Base-by-base conservation (phyloP, 2,329 filamentous ascomycete genomes). In the Trichoderma citrinoviride region DNA sequence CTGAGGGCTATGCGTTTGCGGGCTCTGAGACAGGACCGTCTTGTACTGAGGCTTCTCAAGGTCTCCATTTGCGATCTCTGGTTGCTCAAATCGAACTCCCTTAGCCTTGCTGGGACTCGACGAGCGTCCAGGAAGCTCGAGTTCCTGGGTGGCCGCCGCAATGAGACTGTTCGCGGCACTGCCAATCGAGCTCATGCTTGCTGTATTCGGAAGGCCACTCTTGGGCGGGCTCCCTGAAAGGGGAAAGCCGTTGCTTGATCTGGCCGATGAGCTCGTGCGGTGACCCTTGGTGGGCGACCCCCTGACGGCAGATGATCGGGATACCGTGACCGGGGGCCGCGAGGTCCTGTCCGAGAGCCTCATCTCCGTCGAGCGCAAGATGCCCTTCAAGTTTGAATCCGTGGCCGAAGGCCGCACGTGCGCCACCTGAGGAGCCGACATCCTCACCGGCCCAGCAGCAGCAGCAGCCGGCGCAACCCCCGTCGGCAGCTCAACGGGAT, bases 301-400 rank as follows among this genome's bases (percentile, higher is more conserved):
- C 61, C 14, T 68, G 57, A 15, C 21, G 5, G 56, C 55, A 25
- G 66, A 67, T 25, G 41, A 53, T 25, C 66, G 62, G 6, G 74
- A 68, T 33, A 71, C 75, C 70, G 76, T 77, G 23, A 68, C 67
- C 0, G 75, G 74, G 2, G 76, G 76, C 17, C 64, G 67, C 21
- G 70, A 73, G 10, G 64, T 70, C 3, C 79, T 79, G 3, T 80
- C 77, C 21, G 47, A 41, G n/a, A 86, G 76, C 10, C 83, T 76
- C 73, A 81, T 76, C 27, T 85, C 84, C 1, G 84, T 87, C 40
- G 78, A 82, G 49, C 77, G 77, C 37, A 87, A 74, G 29, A 87
- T 86, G 66, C 81, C 76, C 1, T 79, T 76, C 27, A 87, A 71
- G 1, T 82, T 82, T 12, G 79, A 77, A 67, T 85, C 83, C 0